A percentile compares a stretch with the other conserved stretches of the same genome.
Conservation (phyloP, 192 early-diverging fungal genomes). For the Entomortierella parvispora region DNA sequence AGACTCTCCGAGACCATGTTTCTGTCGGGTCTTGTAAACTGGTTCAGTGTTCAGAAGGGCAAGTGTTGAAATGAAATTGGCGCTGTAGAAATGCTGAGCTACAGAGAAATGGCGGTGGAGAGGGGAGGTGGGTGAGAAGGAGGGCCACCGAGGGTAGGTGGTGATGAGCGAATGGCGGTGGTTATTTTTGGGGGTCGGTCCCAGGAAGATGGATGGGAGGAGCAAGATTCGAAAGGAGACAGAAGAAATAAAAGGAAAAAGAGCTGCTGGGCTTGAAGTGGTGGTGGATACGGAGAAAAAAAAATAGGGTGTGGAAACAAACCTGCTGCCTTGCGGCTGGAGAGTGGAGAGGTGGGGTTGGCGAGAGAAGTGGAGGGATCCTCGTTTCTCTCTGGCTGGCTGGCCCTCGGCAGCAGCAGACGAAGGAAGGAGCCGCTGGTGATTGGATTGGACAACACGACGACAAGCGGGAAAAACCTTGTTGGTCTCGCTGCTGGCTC, state of each 20-base stretch:
- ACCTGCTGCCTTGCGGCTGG: no score
- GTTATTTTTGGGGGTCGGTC: background rate
- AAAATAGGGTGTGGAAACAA: no score
- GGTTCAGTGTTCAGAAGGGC: background rate
- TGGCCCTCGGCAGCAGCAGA: no score
- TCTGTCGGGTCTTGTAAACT: background rate
- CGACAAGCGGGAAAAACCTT: background rate
- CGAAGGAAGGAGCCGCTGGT: background rate
- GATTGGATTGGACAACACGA: background rate
- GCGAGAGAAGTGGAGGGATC: no score
- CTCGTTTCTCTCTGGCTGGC: no score
- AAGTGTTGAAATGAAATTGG: background rate
- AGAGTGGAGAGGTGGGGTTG: no score
- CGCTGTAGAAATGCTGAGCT: background rate
- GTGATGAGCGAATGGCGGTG: background rate
- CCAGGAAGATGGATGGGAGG: background rate
- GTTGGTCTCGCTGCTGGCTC: no score
- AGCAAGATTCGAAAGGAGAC: background rate
- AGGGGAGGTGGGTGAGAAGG: conserved; percentile 8
- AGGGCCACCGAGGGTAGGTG: background rate
- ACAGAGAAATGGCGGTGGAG: background rate
- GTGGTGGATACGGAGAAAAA: no score
- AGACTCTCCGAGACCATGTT: conserved; percentile 45
- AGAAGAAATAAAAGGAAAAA: background rate
- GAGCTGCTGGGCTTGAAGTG: no score